A percentile compares a stretch with the other conserved stretches of the same genome.
Evolutionary conservation across 306 rosid species (phyloP).

Genomic region (Cicer cuneatum): DNA sequence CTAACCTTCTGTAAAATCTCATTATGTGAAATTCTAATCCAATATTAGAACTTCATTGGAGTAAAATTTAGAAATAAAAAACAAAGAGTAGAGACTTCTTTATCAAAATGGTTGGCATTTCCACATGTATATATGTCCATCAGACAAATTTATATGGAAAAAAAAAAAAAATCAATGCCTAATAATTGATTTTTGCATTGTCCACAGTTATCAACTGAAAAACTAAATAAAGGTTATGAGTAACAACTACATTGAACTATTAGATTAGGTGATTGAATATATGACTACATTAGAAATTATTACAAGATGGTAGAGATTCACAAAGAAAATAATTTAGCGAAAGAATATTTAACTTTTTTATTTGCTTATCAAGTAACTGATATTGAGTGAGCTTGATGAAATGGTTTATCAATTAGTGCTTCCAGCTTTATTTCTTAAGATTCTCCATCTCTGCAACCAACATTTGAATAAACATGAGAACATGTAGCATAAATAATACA

Average conservation of each 20-base stretch:
- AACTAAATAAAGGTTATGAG: background rate
- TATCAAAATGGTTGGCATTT: background rate
- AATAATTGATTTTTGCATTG: background rate
- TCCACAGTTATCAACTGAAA: background rate
- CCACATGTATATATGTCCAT: background rate
- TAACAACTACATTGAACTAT: background rate
- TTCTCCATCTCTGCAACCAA: conserved; percentile 76
- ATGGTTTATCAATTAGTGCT: conserved; percentile 49
- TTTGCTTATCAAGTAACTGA: conserved; percentile 55
- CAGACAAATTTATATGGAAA: background rate
- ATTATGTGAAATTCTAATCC: too few species aligned
- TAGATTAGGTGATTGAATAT: too few species aligned
- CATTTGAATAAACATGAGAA: conserved; percentile 42
- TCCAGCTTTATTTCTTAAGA: conserved; percentile 55
- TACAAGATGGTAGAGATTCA: background rate
- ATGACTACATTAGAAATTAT: background rate
- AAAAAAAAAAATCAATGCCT: background rate
- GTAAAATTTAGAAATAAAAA: too few species aligned
- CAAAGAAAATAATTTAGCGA: conserved; percentile 39
- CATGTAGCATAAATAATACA: conserved; percentile 23
- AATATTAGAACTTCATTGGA: too few species aligned
- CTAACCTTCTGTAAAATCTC: too few species aligned
- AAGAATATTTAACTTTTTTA: conserved; percentile 48
- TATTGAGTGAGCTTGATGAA: conserved; percentile 50
- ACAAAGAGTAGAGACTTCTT: too few species aligned